Base-by-base conservation (phyloP, 495 filamentous ascomycete genomes). In the Trypethelium eluteriae region DNA sequence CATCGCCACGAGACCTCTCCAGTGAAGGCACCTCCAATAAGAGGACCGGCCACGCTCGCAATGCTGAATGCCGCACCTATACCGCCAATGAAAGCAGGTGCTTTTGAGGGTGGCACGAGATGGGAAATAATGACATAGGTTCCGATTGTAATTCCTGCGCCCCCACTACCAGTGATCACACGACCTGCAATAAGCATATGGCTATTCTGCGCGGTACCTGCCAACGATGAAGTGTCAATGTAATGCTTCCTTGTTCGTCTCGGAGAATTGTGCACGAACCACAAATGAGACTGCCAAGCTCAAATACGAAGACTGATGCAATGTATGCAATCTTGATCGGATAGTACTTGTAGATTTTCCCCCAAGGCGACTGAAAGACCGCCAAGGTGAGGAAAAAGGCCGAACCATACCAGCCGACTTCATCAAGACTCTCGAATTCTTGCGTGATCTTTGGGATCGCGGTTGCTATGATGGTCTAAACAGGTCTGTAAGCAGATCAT, bases 381-480 rank as follows among this genome's bases (percentile, higher is more conserved):
- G 78, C 82, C 36, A 80, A 72, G 46, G 80, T 81, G 2, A 87
- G 70, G 39, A 87, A 80, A 72, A 82, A 86, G 10, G 82, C 78
- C 2, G 79, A 74, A n/a, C 81, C 83, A 68, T 87, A 85, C 82
- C 82, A 85, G 0, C 78, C 78, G 0, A 82, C 77, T 39, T 82
- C 72, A 5, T 74, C 67, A 1, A 82, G 70, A 10, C 72, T 70
- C 64, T 81, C 70, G 69, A 85, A 84, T 14, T 79, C 71, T 57
- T 75, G 74, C 0, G 81, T 83, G 64, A 84, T 83, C 18, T 70
- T 64, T 14, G 82, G 82, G 18, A 84, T 79, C 0, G 82, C 82
- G 0, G 39, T 44, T 5, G 39, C 39, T 5, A 44, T 12, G 39
- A 44, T 44, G 39, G 6, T 12, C 39, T 44, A 44, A 44, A 5